Conservation (phyloP, 352 stramenopile genomes). For the Phytophthora hybrid region DNA sequence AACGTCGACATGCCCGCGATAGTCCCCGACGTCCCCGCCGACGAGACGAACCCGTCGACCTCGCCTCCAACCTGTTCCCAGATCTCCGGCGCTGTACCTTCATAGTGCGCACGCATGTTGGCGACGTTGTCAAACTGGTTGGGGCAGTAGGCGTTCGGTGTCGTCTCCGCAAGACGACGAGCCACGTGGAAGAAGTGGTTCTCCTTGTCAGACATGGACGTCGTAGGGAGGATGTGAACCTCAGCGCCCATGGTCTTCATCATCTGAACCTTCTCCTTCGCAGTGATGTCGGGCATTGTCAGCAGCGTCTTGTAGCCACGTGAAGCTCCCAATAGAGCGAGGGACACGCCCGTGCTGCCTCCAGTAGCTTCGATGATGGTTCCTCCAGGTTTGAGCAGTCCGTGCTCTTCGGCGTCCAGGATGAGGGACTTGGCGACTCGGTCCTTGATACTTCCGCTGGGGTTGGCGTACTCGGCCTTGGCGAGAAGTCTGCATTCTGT, state of each 20-base stretch:
- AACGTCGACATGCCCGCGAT: constrained; percentile 92
- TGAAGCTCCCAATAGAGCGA: constrained; percentile 89
- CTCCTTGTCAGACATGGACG: constrained; percentile 68
- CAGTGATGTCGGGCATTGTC: constrained; percentile 77
- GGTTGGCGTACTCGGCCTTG: constrained; percentile 91
- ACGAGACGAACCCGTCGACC: constrained; percentile 93
- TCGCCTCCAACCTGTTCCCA: constrained; percentile 88
- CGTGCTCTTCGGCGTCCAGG: constrained; percentile 88
- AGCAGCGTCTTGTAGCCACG: constrained; percentile 87
- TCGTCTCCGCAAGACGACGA: constrained; percentile 51
- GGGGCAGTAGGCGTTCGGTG: constrained; percentile 51
- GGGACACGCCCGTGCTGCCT: constrained; percentile 93
- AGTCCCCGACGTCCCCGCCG: constrained; percentile 82
- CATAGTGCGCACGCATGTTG: constrained; percentile 79
- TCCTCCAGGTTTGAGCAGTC: constrained; percentile 75
- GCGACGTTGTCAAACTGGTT: constrained; percentile 87
- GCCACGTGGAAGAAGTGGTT: constrained; percentile 85
- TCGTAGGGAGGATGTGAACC: constrained; percentile 69
- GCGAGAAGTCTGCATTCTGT: constrained; percentile 81
- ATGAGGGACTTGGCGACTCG: constrained; percentile 94
- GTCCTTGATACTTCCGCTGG: constrained; percentile 95
- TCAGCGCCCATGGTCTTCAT: constrained; percentile 82
- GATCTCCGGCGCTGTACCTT: constrained; percentile 89
- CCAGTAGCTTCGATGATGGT: constrained; percentile 86
- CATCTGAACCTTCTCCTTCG: constrained; percentile 80